Conservation (phyloP, 2,329 filamentous ascomycete species). For the Madurella fahalii region DNA sequence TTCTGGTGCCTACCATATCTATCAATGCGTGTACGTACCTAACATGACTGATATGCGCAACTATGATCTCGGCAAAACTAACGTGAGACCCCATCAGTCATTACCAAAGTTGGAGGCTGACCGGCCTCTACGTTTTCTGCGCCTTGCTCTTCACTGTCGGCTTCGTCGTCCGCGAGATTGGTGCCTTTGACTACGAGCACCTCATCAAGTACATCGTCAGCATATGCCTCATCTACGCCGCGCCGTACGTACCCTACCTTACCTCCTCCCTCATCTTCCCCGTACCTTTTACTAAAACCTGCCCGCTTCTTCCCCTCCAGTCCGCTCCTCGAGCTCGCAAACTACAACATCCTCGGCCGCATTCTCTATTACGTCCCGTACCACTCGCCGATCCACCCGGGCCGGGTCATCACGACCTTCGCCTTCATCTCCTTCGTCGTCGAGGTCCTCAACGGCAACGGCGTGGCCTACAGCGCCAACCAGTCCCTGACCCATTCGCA, state of each 20-base stretch:
- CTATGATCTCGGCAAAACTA: neutral
- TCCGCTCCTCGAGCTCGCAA: slow-evolving; percentile 47
- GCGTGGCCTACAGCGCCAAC: slow-evolving; percentile 46
- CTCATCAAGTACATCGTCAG: slow-evolving; percentile 40
- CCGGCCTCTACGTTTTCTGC: slow-evolving; percentile 45
- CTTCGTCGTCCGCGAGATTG: slow-evolving; percentile 44
- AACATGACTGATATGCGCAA: neutral
- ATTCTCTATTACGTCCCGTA: slow-evolving; percentile 56
- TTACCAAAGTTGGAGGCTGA: slow-evolving; percentile 49
- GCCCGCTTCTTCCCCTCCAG: slow-evolving; percentile 1
- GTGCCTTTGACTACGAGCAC: slow-evolving; percentile 45
- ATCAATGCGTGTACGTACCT: slow-evolving; percentile 44
- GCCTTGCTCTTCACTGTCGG: slow-evolving; percentile 46
- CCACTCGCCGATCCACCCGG: slow-evolving; percentile 43
- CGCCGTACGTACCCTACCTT: slow-evolving; percentile 26
- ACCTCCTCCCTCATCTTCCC: neutral
- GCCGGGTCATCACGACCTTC: slow-evolving; percentile 38
- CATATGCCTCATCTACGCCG: slow-evolving; percentile 34
- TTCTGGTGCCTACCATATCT: slow-evolving; percentile 38
- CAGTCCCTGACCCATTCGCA: slow-evolving; percentile 35
- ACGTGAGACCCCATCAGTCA: slow-evolving; percentile 25
- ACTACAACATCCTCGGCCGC: slow-evolving; percentile 54
- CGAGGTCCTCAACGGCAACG: slow-evolving; percentile 32
- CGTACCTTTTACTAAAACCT: neutral
- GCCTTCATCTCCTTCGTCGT: slow-evolving; percentile 28